Evolutionary conservation across 2,329 filamentous ascomycete species (phyloP), one percentile per base, ranked within the genome.

Genomic region (Cryphonectria japonica): DNA sequence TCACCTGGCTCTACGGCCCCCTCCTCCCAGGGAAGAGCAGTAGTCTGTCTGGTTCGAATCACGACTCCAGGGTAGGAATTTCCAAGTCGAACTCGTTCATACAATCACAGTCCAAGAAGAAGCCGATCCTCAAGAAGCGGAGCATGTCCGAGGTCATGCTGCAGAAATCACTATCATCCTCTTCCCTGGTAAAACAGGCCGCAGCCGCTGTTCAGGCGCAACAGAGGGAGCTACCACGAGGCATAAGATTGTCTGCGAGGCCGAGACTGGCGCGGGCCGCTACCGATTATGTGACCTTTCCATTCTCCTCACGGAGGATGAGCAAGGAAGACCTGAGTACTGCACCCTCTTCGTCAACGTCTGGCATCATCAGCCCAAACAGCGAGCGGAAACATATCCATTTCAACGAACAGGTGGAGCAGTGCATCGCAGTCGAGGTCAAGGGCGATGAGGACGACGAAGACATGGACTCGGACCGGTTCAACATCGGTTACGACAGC

Each of bases 91-190:
- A 84, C 75, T 94, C 93, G 0, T 92, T 94, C 74, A 82, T 92
- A 74, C 89, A 89, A 8, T 69, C 69, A 76, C 89, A 89, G 41
- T 66, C 72, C 76, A 84, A 79, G 75, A 94, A 95, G 82, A 97
- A 97, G 82, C 93, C 95, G 1, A 98, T 98, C 72, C 82, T 99
- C 71, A 98, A 98, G 83, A 98, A 98, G 85, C 89, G 95, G 75
- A 97, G 93, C 80, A 95, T 97, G 86, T 98, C 95, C 0, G 95
- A 98, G 80, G 88, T 97, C 59, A 97, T 98, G 89, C 87, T 98
- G 11, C 94, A 97, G 79, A 89, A 91, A 73, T 98, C 95, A 0
- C 81, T 98, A 9, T 97, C 95, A 1, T 91, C 93, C 1, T 95
- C 95, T 2, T 97, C 95, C 6, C 86, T 98, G 22, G 83, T 98